Base-by-base conservation (phyloP, 768 basidiomycete species). In the Pleurotus sapidus region DNA sequence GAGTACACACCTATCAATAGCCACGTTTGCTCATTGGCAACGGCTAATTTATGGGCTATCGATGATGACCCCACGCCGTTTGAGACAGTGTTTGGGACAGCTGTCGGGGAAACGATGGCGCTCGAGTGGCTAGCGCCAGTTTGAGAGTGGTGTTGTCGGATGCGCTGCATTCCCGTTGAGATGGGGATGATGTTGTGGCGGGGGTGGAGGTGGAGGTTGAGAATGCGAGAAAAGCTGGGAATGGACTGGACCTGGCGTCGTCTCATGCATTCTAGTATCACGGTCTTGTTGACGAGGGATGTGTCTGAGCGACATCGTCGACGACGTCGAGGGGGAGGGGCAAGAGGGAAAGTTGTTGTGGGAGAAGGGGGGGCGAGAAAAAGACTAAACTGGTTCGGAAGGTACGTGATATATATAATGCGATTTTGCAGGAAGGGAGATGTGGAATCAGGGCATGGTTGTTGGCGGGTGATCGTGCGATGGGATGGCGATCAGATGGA, bases 1-100 rank as follows among this genome's bases (percentile, higher is more conserved):
- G 15, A 51, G 40, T 46, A 68, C 82, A 57, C 39, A 92, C 94
- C 95, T 70, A 96, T 95, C 64, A 95, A 76, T 60, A 95, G 84
- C 95, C 95, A 97, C 43, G 95, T 96, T 72, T 93, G 89, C 69
- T 96, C 95, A 72, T 97, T 96, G 50, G 94, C 92, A 37, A 80
- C 76, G 18, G 89, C 85, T 54, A 97, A 81, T 61, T 91, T 91
- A 72, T 88, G 84, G 59, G 91, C 84, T 53, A 86, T 82, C 59
- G 70, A 74, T 30, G 72, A 64, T 11, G 70, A 61, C 38, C 76
- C 59, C 40, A 49, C 50, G 12, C 55, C 58, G 50, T 57, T 64
- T 12, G 67, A 55, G 55, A 69, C 67, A 27, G 68, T 68, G 61
- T 72, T 72, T 40, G 74, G 68, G 25, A 65, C 68, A 46, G 70